Conservation (phyloP, 768 basidiomycete genomes). For the Gloeopeniophorella convolvens region DNA sequence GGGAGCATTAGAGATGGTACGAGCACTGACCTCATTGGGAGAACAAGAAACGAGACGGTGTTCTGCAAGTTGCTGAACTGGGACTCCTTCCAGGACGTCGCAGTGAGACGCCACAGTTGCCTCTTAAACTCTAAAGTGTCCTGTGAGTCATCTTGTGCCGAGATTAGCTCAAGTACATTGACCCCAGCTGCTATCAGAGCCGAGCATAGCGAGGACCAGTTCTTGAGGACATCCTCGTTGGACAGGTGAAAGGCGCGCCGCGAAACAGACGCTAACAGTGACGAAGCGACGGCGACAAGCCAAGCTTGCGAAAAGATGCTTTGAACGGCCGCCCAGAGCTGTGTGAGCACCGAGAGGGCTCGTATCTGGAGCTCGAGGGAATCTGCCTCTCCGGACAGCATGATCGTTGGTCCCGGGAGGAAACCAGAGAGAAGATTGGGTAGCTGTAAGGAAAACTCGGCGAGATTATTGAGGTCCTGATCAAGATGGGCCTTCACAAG, state of each 20-base stretch:
- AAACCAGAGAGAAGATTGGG: neutral
- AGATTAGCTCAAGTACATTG: constrained; percentile 1
- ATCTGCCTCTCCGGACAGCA: constrained; percentile 5
- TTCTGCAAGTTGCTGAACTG: neutral
- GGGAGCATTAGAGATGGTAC: neutral
- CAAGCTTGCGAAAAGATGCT: constrained; percentile 1
- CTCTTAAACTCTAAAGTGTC: constrained; percentile 6
- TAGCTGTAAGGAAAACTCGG: neutral
- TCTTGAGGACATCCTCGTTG: constrained; percentile 1
- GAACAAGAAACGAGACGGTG: neutral
- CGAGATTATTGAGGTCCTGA: neutral
- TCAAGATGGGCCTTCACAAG: neutral
- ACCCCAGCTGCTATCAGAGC: constrained; percentile 5
- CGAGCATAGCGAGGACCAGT: constrained; percentile 12
- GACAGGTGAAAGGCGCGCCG: constrained; percentile 5
- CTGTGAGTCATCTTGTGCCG: neutral
- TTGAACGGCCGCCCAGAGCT: constrained; percentile 7
- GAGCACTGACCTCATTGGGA: constrained; percentile 7
- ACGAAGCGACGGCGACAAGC: constrained; percentile 1
- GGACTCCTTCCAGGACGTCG: neutral
- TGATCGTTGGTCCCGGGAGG: neutral
- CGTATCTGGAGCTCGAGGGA: constrained; percentile 1
- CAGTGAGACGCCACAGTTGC: constrained; percentile 11
- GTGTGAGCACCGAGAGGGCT: constrained; percentile 5
- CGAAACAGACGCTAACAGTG: constrained; percentile 3